Evolutionary conservation across 495 filamentous ascomycete genomes (phyloP), one percentile per base, ranked within the genome.

Genomic region (Glonium stellatum): DNA sequence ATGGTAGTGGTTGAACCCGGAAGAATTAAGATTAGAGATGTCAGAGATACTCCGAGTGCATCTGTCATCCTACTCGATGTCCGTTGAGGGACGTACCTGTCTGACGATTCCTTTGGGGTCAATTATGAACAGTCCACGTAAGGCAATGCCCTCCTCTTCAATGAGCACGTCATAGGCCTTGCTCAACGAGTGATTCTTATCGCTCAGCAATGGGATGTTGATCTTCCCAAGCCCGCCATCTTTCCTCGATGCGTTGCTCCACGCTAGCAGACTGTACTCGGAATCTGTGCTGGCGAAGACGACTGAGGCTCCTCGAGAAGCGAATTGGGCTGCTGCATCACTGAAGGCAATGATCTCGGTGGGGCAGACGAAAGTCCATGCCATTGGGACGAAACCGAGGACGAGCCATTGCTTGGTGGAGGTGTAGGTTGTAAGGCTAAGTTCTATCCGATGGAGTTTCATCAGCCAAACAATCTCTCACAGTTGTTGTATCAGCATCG

Each of bases 71-170:
- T 13, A 23, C 6, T 9, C 27, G 19, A 19, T 34, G 10, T 15
- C 25, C 27, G 27, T 6, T 41, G 54, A 41, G 54, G 42, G 39
- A 66, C 67, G 55, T 57, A 69, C 69, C 69, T 82, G 77, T 42
- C 81, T 69, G 5, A 83, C 67, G 5, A 77, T 68, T 34, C 78
- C 79, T 66, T 78, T 76, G 23, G 81, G 80, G 65, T 84, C 81
- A 64, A 83, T 83, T 62, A 84, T 72, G 72, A 84, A 84, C 34
- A 82, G 71, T n/a, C 79, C 81, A 12, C 81, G 70, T 35, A 82
- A 76, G 46, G 81, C 78, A 57, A 83, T 72, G 34, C 81, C 81
- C 58, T 79, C 75, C 12, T 80, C 79, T 65, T 82, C 80, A 41
- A 82, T 73, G 59, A 84, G 69, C n/a, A 83, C 80, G 49, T 78